These are phyloP conservation scores for Thelonectria discophora DNA, from an alignment of 2,329 filamentous ascomycete genomes.

Conservation along the genomic window DNA sequence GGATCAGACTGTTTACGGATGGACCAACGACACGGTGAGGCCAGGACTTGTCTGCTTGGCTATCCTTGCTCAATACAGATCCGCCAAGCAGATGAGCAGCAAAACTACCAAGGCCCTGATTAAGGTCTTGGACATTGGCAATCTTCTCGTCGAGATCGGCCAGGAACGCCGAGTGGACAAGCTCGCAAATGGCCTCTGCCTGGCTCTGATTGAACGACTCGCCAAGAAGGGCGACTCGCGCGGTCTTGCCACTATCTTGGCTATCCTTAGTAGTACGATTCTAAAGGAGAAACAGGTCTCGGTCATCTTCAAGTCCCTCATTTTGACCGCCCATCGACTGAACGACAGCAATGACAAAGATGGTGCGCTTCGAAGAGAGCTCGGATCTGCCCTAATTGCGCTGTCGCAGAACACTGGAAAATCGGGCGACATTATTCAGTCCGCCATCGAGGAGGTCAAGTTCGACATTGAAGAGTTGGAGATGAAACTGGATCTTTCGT, in stretches of 20 bases:
- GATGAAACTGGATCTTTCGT: constrained; percentile 75
- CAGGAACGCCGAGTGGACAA: constrained; percentile 74
- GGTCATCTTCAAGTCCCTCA: constrained; percentile 72
- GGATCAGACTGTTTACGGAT: constrained; percentile 84
- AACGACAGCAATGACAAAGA: constrained; percentile 63
- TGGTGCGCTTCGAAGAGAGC: constrained; percentile 66
- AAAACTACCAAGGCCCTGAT: constrained; percentile 75
- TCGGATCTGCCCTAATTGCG: constrained; percentile 73
- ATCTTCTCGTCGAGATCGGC: constrained; percentile 68
- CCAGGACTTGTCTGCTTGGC: constrained; percentile 82
- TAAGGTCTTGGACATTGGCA: constrained; percentile 68
- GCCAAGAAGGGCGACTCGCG: constrained; percentile 66
- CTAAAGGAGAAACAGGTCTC: constrained; percentile 70
- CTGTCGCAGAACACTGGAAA: constrained; percentile 68
- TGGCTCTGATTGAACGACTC: constrained; percentile 70
- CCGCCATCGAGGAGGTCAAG: constrained; percentile 71
- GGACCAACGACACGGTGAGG: constrained; percentile 75
- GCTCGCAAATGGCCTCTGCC: constrained; percentile 75
- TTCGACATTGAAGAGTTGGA: constrained; percentile 80
- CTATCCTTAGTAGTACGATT: constrained; percentile 67
- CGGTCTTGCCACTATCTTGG: constrained; percentile 67
- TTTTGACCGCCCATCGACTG: constrained; percentile 67
- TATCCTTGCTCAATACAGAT: constrained; percentile 82
- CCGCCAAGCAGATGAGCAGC: constrained; percentile 72
- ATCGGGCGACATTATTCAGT: constrained; percentile 70